Percentiles rank a stretch among this genome's conserved stretches.
Conservation (phyloP, 768 basidiomycete species). For the Rhizopogon rudus region DNA sequence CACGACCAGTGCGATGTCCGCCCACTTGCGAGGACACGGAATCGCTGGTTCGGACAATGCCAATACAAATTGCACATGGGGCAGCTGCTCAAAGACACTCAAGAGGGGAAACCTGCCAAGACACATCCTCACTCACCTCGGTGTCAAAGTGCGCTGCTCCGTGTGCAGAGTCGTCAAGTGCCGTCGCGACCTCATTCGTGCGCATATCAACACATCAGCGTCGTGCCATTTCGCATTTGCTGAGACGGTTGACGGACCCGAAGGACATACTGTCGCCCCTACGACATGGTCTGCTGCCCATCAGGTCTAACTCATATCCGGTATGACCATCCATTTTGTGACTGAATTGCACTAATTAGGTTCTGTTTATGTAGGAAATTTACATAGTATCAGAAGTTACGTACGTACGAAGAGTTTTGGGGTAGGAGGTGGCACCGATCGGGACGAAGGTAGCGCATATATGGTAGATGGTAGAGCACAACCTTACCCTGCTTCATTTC, state of each 20-base stretch:
- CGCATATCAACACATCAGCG: neutral
- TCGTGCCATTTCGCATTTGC: neutral
- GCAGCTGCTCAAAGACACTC: neutral
- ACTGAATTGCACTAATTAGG: neutral
- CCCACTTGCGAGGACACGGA: conserved; percentile 3
- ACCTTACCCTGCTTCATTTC: neutral
- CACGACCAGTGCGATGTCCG: neutral
- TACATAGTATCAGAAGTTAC: neutral
- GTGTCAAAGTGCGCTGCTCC: neutral
- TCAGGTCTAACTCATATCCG: neutral
- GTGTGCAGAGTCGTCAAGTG: neutral
- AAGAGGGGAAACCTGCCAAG: neutral
- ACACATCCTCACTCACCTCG: conserved; percentile 4
- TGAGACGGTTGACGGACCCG: neutral
- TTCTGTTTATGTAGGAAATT: neutral
- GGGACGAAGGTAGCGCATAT: neutral
- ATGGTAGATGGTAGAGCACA: neutral
- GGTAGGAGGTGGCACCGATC: neutral
- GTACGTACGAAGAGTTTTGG: neutral
- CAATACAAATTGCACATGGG: neutral
- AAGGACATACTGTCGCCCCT: neutral
- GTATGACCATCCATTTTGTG: neutral
- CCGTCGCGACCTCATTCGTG: neutral
- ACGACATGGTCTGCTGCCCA: neutral
- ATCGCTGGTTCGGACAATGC: neutral